phyloP scores from a whole-genome alignment of 345 rosid genomes.

The Syzygium grande region DNA sequence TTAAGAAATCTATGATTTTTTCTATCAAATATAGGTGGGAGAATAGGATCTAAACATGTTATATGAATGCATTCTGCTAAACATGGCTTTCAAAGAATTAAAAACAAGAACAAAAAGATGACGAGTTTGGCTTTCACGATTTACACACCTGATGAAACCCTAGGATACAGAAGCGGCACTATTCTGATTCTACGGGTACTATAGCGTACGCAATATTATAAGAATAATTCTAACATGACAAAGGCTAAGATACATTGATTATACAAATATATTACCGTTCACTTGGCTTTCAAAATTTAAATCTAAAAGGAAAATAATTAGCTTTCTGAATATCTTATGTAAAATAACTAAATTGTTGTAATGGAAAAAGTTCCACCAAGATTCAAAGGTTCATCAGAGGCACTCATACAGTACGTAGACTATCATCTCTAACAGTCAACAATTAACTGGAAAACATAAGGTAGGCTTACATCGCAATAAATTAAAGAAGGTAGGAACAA shows the following conservation, averaged over 20 bases:
- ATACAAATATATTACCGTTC: background rate
- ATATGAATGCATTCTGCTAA: no score
- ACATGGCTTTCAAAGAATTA: no score
- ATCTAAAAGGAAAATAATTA: background rate
- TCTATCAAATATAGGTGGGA: background rate
- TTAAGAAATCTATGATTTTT: background rate
- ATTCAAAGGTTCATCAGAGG: background rate
- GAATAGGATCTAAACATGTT: no score
- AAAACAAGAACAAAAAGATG: no score
- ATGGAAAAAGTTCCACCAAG: background rate
- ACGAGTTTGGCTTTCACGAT: no score
- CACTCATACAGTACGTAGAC: no score
- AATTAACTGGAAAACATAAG: background rate
- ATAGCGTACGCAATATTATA: no score
- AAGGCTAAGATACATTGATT: background rate
- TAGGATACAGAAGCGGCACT: no score
- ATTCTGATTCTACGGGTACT: no score
- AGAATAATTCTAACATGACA: background rate
- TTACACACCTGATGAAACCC: no score
- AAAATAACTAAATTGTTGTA: background rate
- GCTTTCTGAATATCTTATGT: background rate
- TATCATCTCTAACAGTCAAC: rapidly evolving
- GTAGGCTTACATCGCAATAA: no score
- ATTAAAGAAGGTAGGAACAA: no score
- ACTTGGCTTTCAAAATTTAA: background rate